Conservation (phyloP, 768 basidiomycete genomes). For the Boletus reticulatus region DNA sequence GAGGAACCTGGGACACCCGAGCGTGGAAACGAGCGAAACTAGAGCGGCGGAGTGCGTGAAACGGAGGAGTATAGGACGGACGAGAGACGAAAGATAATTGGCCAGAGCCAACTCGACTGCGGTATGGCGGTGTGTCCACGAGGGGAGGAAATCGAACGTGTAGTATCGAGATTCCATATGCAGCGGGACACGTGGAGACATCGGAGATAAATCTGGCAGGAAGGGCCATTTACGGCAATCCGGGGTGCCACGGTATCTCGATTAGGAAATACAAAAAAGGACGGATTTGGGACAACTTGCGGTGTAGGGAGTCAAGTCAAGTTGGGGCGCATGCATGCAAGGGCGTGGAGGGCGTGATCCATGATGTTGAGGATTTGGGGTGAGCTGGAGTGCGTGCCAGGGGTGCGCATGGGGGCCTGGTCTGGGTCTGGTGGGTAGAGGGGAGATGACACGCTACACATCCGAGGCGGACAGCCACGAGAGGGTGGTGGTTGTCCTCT, state of each 20-base stretch:
- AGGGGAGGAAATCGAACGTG: slow-evolving; percentile 10
- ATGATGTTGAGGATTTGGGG: slow-evolving; percentile 21
- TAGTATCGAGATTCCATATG: slow-evolving; percentile 21
- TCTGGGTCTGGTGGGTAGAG: slow-evolving; percentile 29
- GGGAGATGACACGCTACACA: slow-evolving; percentile 13
- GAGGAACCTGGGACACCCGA: slow-evolving; percentile 4
- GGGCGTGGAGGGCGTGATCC: slow-evolving; percentile 23
- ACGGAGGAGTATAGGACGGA: neutral
- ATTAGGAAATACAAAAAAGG: slow-evolving; percentile 21
- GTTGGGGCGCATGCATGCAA: slow-evolving; percentile 15
- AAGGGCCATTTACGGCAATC: slow-evolving; percentile 24
- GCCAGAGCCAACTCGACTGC: slow-evolving; percentile 18
- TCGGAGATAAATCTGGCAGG: slow-evolving; percentile 29
- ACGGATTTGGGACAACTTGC: slow-evolving; percentile 1
- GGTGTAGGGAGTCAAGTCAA: no score
- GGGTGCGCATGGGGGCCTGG: slow-evolving; percentile 11
- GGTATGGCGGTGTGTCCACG: slow-evolving; percentile 14
- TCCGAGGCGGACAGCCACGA: slow-evolving; percentile 22
- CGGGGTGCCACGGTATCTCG: slow-evolving; percentile 28
- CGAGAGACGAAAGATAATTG: neutral
- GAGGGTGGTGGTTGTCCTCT: slow-evolving; percentile 8
- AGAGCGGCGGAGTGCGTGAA: neutral
- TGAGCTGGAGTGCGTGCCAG: slow-evolving; percentile 15
- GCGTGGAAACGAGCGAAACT: slow-evolving; percentile 11
- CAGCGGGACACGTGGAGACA: slow-evolving; percentile 25